Conservation (phyloP, 192 early-diverging fungal genomes). For the Linnemannia elongata region DNA sequence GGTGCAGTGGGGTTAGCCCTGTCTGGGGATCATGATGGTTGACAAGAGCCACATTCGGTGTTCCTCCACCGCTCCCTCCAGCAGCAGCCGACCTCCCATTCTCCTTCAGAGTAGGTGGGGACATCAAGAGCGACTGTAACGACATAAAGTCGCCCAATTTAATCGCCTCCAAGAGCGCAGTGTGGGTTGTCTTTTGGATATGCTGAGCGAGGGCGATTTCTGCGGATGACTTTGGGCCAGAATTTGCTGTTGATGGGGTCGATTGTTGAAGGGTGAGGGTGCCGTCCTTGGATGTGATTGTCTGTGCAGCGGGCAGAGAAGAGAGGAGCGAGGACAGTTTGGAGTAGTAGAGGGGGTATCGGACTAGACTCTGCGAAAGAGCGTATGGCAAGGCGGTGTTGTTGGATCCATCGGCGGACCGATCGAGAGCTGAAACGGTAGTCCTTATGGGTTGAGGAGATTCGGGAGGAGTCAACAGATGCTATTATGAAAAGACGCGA, state of each 20-base stretch:
- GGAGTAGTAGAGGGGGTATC: constrained; percentile 61
- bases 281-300: constrained; percentile 8
- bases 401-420: constrained; percentile 41
- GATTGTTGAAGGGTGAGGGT: constrained; percentile 21
- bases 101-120: constrained; percentile 47
- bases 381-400: constrained; percentile 37
- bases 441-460: constrained; percentile 32
- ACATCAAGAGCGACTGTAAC: constrained; percentile 63
- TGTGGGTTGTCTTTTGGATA: constrained; percentile 58
- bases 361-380: constrained; percentile 48
- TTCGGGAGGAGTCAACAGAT: constrained; percentile 43
- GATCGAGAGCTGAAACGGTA: constrained; percentile 31
- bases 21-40: constrained; percentile 68
- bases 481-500: constrained; percentile 2
- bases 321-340: constrained; percentile 63
- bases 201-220: constrained; percentile 29
- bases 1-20: constrained; percentile 73
- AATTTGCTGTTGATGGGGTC: neutral
- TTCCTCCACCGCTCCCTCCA: constrained; percentile 5
- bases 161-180: constrained; percentile 69
- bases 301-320: constrained; percentile 49
- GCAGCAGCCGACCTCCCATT: neutral
- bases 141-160: constrained; percentile 68
- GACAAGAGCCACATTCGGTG: constrained; percentile 39
- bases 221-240: constrained; percentile 18